Evolutionary conservation across 1,139 yeast genomes (phyloP), one percentile per base, ranked within the genome.

Genomic region (Kurtzmaniella quercitrusa): DNA sequence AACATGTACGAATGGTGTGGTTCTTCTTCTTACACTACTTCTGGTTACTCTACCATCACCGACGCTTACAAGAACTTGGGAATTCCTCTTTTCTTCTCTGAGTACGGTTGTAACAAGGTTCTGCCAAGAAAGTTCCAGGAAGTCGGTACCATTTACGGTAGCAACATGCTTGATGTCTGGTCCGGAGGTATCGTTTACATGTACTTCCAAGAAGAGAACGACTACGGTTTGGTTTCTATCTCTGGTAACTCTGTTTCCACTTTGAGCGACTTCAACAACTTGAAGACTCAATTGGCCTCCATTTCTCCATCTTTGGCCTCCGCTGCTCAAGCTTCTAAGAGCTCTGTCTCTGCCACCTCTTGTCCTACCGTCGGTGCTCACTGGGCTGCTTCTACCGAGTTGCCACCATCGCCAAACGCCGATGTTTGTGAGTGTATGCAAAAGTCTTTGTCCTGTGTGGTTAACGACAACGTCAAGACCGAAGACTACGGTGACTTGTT

Each of bases 1-100:
- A 90, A 90, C 79, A 86, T 86, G 89, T 90, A 90, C 74, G 94
- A 86, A 71, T 90, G 96, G 96, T 90, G 97, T 76, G 96, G 96
- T 53, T 56, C 66, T 39, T 79, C 93, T 23, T 63, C 79, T 46
- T 89, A 73, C 70, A 50, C 65, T 41, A 50, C 60, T 14, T 86
- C 95, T 40, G 96, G 96, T 53, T 90, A 85, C 70, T 63, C 70
- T 51, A 82, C 71, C 51, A 81, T 91, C 68, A 87, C 96, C 39
- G 66, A 73, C 40, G 87, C 85, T 53, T 88, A 86, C 65, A 51
- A 73, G 44, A 78, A 84, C 64, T 65, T 83, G 59, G 81, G 94
- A 25, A 72, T 89, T 46, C 97, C 98, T 42, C 70, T 85, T 53
- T 90, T 91, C 73, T 81, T 91, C 64, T 86, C 96, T 43, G 97